Evolutionary conservation across 2,329 filamentous ascomycete species (phyloP), one percentile per base, ranked within the genome.

Genomic region (Neopestalotiopsis clavispora): DNA sequence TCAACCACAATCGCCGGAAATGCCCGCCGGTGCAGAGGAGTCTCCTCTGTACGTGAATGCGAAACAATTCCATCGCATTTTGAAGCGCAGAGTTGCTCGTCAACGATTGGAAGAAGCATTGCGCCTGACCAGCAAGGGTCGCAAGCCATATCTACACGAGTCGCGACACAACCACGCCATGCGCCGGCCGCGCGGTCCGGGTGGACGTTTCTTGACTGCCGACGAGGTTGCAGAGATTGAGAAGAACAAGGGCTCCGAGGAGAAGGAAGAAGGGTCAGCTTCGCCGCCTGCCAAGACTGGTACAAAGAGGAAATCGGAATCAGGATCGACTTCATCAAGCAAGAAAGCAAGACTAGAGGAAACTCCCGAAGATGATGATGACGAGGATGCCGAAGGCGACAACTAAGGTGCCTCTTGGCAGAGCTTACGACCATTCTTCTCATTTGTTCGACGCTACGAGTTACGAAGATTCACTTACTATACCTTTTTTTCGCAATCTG

Each of bases 131-230:
- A 97, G 92, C 10, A 99, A 99, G 82, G 95, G 95, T 32, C 90
- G 96, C 45, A 98, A 98, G 82, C 96, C 96, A 3, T 99, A 99
- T 77, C 87, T 99, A 40, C 96, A 99, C 82, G 96, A 99, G 79
- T 98, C 95, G 32, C 89, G 96, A 77, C 96, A 99, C 80, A 98
- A 98, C 78, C 96, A 99, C 80, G 96, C 96, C 10, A 99, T 99
- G 96, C 91, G 96, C 69, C 87, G 96, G 75, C 96, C 96, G 34
- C 90, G 96, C 78, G 96, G 96, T 17, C 96, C 96, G 0, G 96
- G 96, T 66, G 96, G 96, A 28, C 91, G 96, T 30, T 99, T 99
- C 86, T 84, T 99, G 79, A 99, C 96, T 0, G 95, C 96, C 1
- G 96, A 98, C 68, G 96, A 99, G 80, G 95, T 98, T 4, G 94